Evolutionary conservation across 805 yeast genomes (phyloP), one percentile per base, ranked within the genome.

Genomic region (Cyberlindnera amylophila): DNA sequence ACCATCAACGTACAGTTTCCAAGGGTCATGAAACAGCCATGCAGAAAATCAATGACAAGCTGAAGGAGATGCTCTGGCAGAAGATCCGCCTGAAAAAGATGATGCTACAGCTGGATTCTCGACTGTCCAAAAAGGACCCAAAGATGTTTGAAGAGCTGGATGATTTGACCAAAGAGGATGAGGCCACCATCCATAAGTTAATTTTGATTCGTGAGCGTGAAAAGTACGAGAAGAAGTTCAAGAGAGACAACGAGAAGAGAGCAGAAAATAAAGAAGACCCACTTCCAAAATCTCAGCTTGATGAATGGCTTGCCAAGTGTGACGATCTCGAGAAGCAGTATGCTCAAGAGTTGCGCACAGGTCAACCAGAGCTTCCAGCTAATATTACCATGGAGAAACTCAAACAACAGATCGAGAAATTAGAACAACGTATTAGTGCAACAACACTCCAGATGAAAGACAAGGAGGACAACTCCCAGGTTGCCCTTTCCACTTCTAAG

Each of bases 391-490:
- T 62, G 5, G 96, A 86, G 44, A 90, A 86, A 61, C 66, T 88
- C 32, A 74, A 78, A 52, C 68, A 66, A 8, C 95, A 88, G 63
- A 71, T 88, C 19, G 86, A 80, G 42, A 81, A 79, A 50, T 60
- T 86, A 7, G 91, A 86, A 38, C 76, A 75, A 44, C 72, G 96
- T 52, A 83, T 88, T 34, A 61, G 71, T 38, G 83, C 77, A 46
- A 81, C 86, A 2, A 67, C 77, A 9, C 69, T 88, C 47, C 95
- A 86, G 60, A 71, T 88, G 60, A 83, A 88, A 62, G 97, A 90
- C 61, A 89, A 86, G 63, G 96, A 91, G 61, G 97, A 89, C 59
- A 90, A 90, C 61, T 86, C 96, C 0, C 86, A 86, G 51, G 97
- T 91, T 21, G 90, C 97, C 0, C 69, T 91, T 51, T 89, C 96